Percentiles rank a stretch among this genome's conserved stretches.
These are phyloP conservation scores for Citrullus mucosospermus DNA, from an alignment of 306 rosid genomes.

Conservation along the genomic window DNA sequence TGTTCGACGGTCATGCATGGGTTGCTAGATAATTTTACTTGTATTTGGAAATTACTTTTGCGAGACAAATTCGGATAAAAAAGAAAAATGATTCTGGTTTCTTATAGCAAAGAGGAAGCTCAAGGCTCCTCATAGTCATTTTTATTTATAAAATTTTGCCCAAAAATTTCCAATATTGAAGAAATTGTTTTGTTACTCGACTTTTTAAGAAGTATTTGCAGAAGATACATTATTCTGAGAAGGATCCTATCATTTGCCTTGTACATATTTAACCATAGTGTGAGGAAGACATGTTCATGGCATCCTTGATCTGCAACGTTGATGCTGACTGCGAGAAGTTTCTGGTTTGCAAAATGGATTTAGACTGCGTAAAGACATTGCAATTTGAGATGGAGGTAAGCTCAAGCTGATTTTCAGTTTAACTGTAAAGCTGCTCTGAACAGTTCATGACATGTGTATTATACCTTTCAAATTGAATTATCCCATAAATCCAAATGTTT, in stretches of 20 bases:
- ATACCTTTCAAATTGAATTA: neutral
- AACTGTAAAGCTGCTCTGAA: neutral
- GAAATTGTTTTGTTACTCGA: neutral
- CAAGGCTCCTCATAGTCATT: neutral
- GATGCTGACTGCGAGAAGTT: constrained; percentile 61
- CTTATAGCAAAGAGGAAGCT: neutral
- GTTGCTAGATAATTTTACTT: neutral
- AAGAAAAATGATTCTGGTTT: neutral
- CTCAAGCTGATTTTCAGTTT: constrained; percentile 12
- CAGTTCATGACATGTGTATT: neutral
- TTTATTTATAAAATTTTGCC: neutral
- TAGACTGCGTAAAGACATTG: constrained; percentile 67
- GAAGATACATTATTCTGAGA: neutral
- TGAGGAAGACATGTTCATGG: constrained; percentile 74
- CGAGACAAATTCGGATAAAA: neutral
- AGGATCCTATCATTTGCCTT: neutral
- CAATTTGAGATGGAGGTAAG: constrained; percentile 79
- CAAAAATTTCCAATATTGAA: neutral
- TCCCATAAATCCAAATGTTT: neutral
- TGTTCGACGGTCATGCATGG: neutral
- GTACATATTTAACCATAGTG: constrained; percentile 25
- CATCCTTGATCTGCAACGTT: constrained; percentile 82
- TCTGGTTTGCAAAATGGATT: constrained; percentile 63
- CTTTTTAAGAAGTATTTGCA: neutral
- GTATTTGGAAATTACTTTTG: neutral